Percentiles rank a stretch among this genome's conserved stretches.
phyloP scores from a whole-genome alignment of 768 basidiomycete species.

The Mycena rebaudengoi region DNA sequence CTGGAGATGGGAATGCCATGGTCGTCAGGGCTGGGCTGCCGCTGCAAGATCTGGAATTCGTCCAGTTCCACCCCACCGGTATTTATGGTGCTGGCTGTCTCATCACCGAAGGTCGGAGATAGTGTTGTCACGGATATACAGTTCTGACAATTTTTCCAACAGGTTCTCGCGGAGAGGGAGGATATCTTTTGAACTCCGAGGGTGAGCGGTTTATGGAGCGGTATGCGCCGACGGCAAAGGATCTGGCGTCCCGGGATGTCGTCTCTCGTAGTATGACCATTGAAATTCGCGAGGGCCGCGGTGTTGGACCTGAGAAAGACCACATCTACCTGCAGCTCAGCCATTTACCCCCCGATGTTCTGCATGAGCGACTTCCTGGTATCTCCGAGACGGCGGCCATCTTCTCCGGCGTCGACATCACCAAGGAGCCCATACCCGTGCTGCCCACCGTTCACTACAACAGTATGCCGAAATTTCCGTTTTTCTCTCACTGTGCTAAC shows the following conservation, averaged over 20 bases:
- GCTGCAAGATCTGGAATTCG: slow-evolving; percentile 96
- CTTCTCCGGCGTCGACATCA: slow-evolving; percentile 98
- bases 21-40: slow-evolving; percentile 96
- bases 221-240: slow-evolving; percentile 99
- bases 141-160: neutral
- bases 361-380: slow-evolving; percentile 96
- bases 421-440: slow-evolving; percentile 99
- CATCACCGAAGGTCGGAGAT: slow-evolving; percentile 91
- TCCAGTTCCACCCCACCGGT: slow-evolving; percentile 99
- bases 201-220: slow-evolving; percentile 99
- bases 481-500: slow-evolving; percentile 19
- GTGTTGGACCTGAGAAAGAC: slow-evolving; percentile 98
- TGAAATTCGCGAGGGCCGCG: slow-evolving; percentile 98
- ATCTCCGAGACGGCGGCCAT: slow-evolving; percentile 99
- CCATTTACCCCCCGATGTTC: slow-evolving; percentile 95
- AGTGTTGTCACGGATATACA: neutral
- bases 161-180: slow-evolving; percentile 99
- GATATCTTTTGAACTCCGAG: slow-evolving; percentile 97
- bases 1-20: slow-evolving; percentile 99
- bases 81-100: slow-evolving; percentile 99
- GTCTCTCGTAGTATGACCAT: slow-evolving; percentile 99
- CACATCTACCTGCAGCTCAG: slow-evolving; percentile 97
- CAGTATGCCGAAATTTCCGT: slow-evolving; percentile 62
- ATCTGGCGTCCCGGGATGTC: slow-evolving; percentile 98
- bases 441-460: slow-evolving; percentile 99